Evolutionary conservation across 805 yeast species (phyloP).

Genomic region (Brettanomyces bruxellensis): DNA sequence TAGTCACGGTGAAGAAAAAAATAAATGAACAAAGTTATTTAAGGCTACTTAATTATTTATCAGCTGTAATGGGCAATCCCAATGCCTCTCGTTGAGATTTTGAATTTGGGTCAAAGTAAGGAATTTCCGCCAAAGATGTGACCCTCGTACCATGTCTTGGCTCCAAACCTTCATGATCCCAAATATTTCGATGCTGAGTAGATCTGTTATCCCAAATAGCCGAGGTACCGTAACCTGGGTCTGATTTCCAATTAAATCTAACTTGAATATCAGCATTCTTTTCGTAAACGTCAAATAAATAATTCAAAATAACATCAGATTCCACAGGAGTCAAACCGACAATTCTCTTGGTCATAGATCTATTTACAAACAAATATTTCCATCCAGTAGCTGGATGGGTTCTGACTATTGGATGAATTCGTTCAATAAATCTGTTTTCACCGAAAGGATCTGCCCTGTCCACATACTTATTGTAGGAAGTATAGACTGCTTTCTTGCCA

Average conservation of each 20-base stretch:
- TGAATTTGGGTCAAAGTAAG: constrained; percentile 40
- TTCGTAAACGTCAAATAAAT: constrained; percentile 37
- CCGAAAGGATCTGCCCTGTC: constrained; percentile 35
- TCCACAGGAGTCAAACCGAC: constrained; percentile 45
- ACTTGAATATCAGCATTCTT: constrained; percentile 49
- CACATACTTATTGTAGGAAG: constrained; percentile 30
- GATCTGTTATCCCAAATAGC: constrained; percentile 45
- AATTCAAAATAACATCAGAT: constrained; percentile 34
- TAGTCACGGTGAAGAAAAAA: no score
- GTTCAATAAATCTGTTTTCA: constrained; percentile 37
- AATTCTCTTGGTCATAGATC: constrained; percentile 41
- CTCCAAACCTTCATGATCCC: constrained; percentile 32
- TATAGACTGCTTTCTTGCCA: constrained; percentile 38
- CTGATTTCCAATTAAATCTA: constrained; percentile 39
- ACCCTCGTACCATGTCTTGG: constrained; percentile 47
- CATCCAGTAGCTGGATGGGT: constrained; percentile 60
- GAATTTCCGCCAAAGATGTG: constrained; percentile 45
- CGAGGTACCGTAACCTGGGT: constrained; percentile 31
- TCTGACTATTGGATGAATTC: constrained; percentile 53
- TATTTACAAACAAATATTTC: constrained; percentile 47
- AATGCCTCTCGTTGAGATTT: constrained; percentile 44
- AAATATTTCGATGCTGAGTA: constrained; percentile 34
- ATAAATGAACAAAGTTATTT: no score
- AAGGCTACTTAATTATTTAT: constrained; percentile 8
- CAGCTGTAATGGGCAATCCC: constrained; percentile 22